Base-by-base conservation (phyloP, 2,329 filamentous ascomycete genomes). In the Cordyceps cicadae region DNA sequence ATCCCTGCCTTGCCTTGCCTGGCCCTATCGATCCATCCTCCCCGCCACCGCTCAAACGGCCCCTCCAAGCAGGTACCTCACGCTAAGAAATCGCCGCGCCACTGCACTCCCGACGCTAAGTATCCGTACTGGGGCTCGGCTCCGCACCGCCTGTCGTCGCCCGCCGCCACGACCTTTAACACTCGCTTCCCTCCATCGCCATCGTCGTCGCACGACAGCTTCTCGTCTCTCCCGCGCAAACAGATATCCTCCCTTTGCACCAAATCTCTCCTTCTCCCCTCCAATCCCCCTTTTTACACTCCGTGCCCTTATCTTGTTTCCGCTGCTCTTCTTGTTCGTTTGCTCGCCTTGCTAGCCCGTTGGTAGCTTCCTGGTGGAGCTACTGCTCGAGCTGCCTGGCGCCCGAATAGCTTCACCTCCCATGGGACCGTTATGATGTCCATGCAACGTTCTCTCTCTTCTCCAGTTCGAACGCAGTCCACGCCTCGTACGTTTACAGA, bases 391-490 rank as follows among this genome's bases (percentile, higher is more conserved):
- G 72, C 75, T 74, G 69, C 67, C 69, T 64, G 66, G 68, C 67
- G 63, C 64, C 57, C 51, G 51, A 63, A 65, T 62, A 61, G 62
- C 66, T 64, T 65, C 54, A 60, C 66, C 69, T 71, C 69, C 24
- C 69, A 79, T 79, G 77, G 75, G 72, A 72, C 73, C 78, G 80
- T 71, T 74, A 84, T 84, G 80, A 81, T 82, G 71, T 80, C 81
- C 74, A 83, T 84, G 81, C 81, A 85, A 75, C 80, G 80, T 68
- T 84, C 82, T 65, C 76, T 81, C 64, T 86, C 85, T 66, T 86
- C 84, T 72, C 81, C 83, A 67, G 82, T 83, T 74, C 79, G 79
- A 75, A 77, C 79, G 66, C 77, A 79, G 69, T 76, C 81, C 66
- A 80, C 81, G 73, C 76, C 80, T 69, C 79, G 84, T 87, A 85